phyloP scores from a whole-genome alignment of 345 rosid species.

The Combretum micranthum region DNA sequence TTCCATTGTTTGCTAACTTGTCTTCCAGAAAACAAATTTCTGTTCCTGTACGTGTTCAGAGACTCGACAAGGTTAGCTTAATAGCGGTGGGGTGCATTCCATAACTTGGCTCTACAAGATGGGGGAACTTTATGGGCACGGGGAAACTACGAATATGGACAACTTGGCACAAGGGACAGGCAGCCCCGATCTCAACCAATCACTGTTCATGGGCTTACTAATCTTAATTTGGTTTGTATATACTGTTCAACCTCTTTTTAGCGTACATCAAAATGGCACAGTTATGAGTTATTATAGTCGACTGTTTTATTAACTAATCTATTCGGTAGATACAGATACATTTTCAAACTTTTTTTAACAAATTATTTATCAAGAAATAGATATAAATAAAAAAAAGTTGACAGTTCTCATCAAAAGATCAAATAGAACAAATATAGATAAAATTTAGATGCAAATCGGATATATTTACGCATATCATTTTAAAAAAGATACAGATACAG shows the following conservation, averaged over 20 bases:
- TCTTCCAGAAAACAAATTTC: conserved; percentile 85
- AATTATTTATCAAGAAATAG: too few relatives aligned
- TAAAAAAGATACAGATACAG: too few relatives aligned
- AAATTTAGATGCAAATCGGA: too few relatives aligned
- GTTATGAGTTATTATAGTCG: too few relatives aligned
- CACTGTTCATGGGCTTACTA: conserved; percentile 79
- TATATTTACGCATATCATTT: too few relatives aligned
- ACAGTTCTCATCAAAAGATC: too few relatives aligned
- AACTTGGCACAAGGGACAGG: conserved; percentile 99
- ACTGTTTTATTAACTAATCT: too few relatives aligned
- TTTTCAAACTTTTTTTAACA: too few relatives aligned
- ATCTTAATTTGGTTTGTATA: conserved; percentile 67
- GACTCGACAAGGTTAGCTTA: conserved; percentile 78
- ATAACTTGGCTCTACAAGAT: conserved; percentile 92
- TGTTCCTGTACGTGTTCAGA: conserved; percentile 95
- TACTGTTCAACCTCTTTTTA: conserved; percentile 6
- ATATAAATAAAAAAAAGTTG: too few relatives aligned
- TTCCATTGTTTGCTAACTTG: neutral
- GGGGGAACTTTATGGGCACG: conserved; percentile 95
- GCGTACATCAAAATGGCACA: too few relatives aligned
- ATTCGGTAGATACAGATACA: too few relatives aligned
- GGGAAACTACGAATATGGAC: conserved; percentile 99
- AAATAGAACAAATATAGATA: too few relatives aligned
- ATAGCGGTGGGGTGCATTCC: conserved; percentile 99
- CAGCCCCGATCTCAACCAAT: conserved; percentile 98